A percentile compares a stretch with the other conserved stretches of the same genome.
Evolutionary conservation across 257 asterid genomes (phyloP).

Genomic region (Ballota nigra): DNA sequence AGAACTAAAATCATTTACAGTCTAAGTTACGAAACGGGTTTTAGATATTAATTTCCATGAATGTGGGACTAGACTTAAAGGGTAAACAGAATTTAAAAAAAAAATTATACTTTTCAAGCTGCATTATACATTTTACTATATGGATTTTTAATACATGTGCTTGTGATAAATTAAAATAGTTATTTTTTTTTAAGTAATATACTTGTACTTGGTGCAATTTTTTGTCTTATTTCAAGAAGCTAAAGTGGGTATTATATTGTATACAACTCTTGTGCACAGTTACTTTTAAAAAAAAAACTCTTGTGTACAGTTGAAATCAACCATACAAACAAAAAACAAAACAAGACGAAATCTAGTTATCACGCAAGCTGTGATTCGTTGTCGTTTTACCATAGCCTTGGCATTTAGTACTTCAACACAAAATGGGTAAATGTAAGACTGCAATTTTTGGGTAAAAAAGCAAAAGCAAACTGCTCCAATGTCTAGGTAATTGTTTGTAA

Average conservation of each 20-base stretch:
- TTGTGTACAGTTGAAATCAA: not conserved
- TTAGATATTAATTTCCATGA: not conserved
- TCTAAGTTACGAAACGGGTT: too few relatives aligned
- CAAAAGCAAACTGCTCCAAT: too few relatives aligned
- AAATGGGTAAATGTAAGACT: not conserved
- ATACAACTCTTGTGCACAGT: too few relatives aligned
- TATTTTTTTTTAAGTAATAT: too few relatives aligned
- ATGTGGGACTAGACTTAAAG: not conserved
- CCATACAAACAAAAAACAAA: not conserved
- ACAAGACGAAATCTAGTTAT: not conserved
- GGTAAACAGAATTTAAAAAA: not conserved
- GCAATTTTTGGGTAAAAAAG: too few relatives aligned
- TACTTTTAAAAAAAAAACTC: too few relatives aligned
- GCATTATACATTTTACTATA: not conserved
- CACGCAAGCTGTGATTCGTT: constrained; percentile 13
- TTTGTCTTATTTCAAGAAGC: not conserved
- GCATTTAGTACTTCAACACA: not conserved
- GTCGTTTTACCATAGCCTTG: constrained; percentile 1
- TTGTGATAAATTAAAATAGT: too few relatives aligned
- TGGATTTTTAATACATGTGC: too few relatives aligned
- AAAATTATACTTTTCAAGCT: not conserved
- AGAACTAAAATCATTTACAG: too few relatives aligned
- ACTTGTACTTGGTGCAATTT: not conserved
- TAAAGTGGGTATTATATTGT: not conserved
- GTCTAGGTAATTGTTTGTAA: too few relatives aligned